A percentile compares a stretch with the other conserved stretches of the same genome.
These are phyloP conservation scores for Oryza meyeriana DNA, from an alignment of 176 grass and related monocot genomes.

Conservation along the genomic window DNA sequence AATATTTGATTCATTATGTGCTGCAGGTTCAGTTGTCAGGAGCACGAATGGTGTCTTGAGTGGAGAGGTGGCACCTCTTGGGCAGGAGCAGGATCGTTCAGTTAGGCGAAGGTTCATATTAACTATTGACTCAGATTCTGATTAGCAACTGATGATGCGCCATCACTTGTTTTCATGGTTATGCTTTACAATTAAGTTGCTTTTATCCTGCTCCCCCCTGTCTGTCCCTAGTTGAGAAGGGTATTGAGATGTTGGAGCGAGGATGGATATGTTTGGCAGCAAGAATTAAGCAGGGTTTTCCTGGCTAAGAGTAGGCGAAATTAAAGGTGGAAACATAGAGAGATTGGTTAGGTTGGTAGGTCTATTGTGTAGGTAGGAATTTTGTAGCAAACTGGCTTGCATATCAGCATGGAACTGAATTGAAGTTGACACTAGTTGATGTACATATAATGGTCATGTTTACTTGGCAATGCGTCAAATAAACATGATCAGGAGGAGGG, in stretches of 20 bases:
- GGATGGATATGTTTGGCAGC: not conserved
- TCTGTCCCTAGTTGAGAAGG: not conserved
- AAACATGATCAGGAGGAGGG: too few species aligned
- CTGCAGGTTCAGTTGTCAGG: conserved; percentile 41
- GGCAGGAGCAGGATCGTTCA: conserved; percentile 28
- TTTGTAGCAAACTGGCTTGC: not conserved
- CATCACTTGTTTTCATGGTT: not conserved
- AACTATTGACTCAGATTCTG: conserved; percentile 63
- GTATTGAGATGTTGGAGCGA: not conserved
- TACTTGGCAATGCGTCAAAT: too few species aligned
- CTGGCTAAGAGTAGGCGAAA: not conserved
- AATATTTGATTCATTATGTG: conserved; percentile 31
- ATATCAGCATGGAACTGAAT: not conserved
- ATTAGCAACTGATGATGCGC: conserved; percentile 26
- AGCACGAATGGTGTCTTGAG: conserved; percentile 7
- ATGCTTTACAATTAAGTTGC: too few species aligned
- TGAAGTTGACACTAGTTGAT: too few species aligned
- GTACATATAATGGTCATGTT: too few species aligned
- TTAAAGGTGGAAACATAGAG: not conserved
- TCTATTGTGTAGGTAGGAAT: not conserved
- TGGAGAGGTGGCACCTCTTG: not conserved
- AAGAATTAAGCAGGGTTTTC: not conserved
- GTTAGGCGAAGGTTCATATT: conserved; percentile 45
- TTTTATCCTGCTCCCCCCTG: too few species aligned
- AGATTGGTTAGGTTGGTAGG: not conserved